These are phyloP conservation scores for Breynia disticha DNA, from an alignment of 441 rosid species.

Conservation along the genomic window DNA sequence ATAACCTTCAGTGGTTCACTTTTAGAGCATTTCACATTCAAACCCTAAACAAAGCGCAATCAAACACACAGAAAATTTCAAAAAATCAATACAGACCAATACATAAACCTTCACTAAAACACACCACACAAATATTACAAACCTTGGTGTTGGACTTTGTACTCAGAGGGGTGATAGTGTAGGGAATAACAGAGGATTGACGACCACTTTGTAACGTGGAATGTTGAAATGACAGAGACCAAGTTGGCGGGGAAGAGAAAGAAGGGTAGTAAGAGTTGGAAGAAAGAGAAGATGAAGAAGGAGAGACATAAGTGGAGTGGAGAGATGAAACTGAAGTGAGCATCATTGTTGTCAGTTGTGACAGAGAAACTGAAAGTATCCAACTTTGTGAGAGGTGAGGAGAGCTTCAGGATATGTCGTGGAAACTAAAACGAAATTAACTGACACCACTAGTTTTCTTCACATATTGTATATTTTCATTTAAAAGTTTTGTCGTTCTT, in stretches of 20 bases:
- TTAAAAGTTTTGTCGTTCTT: background rate
- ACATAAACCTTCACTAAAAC: background rate
- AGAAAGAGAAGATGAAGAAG: constrained; percentile 19
- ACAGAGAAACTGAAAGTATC: constrained; percentile 1
- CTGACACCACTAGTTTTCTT: constrained; percentile 28
- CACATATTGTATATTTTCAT: background rate
- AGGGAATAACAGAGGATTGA: constrained; percentile 17
- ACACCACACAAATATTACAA: background rate
- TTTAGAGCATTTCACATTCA: constrained; percentile 42
- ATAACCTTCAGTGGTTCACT: constrained; percentile 71
- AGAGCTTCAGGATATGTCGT: background rate
- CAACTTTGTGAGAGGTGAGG: background rate
- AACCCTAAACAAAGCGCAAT: constrained; percentile 17
- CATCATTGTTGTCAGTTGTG: constrained; percentile 17
- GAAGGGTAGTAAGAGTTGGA: constrained; percentile 1
- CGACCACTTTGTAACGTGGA: constrained; percentile 13
- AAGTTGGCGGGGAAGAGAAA: constrained; percentile 11
- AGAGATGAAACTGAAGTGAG: constrained; percentile 25
- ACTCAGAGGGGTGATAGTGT: constrained; percentile 12
- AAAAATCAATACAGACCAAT: background rate
- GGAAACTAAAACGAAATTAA: constrained; percentile 18
- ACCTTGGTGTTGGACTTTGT: constrained; percentile 30
- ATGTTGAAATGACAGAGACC: constrained; percentile 13
- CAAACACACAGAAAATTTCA: background rate
- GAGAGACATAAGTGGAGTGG: constrained; percentile 19